These are phyloP conservation scores for Thraustochytrium striatum DNA, from an alignment of 352 stramenopile genomes.

Conservation along the genomic window DNA sequence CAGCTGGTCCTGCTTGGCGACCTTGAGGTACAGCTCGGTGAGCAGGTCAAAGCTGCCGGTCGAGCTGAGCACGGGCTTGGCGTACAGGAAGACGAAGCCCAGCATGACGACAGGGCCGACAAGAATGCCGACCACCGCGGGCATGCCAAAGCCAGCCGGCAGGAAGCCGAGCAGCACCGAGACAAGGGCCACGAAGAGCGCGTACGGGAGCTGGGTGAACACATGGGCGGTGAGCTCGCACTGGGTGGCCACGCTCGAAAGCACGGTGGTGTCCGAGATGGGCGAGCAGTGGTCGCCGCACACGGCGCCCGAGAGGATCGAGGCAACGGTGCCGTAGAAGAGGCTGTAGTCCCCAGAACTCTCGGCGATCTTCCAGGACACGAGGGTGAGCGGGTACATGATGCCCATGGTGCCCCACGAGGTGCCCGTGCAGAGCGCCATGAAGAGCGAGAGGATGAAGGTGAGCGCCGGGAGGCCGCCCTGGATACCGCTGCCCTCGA, in stretches of 20 bases:
- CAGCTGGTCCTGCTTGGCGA: not conserved
- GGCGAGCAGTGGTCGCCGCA: slow-evolving; percentile 62
- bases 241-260: slow-evolving; percentile 57
- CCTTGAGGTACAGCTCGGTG: slow-evolving; percentile 38
- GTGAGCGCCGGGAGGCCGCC: slow-evolving; percentile 58
- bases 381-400: slow-evolving; percentile 60
- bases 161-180: slow-evolving; percentile 61
- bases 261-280: slow-evolving; percentile 64
- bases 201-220: slow-evolving; percentile 61
- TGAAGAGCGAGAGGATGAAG: slow-evolving; percentile 60
- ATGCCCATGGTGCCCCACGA: slow-evolving; percentile 65
- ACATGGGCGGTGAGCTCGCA: slow-evolving; percentile 58
- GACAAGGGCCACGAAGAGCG: slow-evolving; percentile 53
- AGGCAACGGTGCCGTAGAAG: slow-evolving; percentile 57
- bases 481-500: slow-evolving; percentile 49
- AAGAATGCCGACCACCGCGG: slow-evolving; percentile 56
- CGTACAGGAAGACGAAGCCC: slow-evolving; percentile 49
- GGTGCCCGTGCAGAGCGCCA: slow-evolving; percentile 59
- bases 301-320: slow-evolving; percentile 59
- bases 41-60: slow-evolving; percentile 21
- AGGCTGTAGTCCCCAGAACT: slow-evolving; percentile 53
- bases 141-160: slow-evolving; percentile 56
- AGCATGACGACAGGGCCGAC: slow-evolving; percentile 55
- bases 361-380: slow-evolving; percentile 64
- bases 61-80: not conserved